A percentile compares a stretch with the other conserved stretches of the same genome.
These are phyloP conservation scores for Colletotrichum trifolii DNA, from an alignment of 2,329 filamentous ascomycete genomes.

Conservation along the genomic window DNA sequence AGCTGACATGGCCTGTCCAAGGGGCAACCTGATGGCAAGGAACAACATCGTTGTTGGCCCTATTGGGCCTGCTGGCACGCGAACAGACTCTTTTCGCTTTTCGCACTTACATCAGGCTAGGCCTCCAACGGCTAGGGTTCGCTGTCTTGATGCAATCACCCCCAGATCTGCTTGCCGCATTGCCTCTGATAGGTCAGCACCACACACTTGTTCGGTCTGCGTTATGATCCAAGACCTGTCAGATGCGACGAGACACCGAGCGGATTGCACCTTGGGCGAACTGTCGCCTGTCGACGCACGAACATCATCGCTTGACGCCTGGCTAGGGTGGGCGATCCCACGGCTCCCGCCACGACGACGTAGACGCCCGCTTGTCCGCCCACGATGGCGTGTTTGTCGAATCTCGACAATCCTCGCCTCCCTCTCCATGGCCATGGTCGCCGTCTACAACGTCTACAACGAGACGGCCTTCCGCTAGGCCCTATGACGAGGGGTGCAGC, in stretches of 20 bases:
- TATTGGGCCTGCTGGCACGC: conserved; percentile 15
- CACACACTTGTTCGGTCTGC: background rate
- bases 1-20: conserved; percentile 25
- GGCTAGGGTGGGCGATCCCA: conserved; percentile 19
- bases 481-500: conserved; percentile 1
- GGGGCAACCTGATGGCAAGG: conserved; percentile 26
- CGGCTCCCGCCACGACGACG: conserved; percentile 7
- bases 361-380: background rate
- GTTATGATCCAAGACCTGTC: conserved; percentile 20
- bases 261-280: conserved; percentile 23
- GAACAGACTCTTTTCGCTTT: conserved; percentile 25
- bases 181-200: conserved; percentile 18
- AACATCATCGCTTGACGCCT: conserved; percentile 22
- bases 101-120: conserved; percentile 31
- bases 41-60: conserved; percentile 4
- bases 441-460: conserved; percentile 11
- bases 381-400: conserved; percentile 16
- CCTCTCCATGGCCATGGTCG: background rate
- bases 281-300: conserved; percentile 11
- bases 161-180: conserved; percentile 15
- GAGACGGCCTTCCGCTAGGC: conserved; percentile 9
- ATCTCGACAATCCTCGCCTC: conserved; percentile 5
- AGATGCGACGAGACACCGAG: conserved; percentile 14
- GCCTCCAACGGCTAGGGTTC: conserved; percentile 18
- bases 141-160: conserved; percentile 22